Base-by-base conservation (phyloP, 306 rosid genomes). In the Gastrolobium villosum region DNA sequence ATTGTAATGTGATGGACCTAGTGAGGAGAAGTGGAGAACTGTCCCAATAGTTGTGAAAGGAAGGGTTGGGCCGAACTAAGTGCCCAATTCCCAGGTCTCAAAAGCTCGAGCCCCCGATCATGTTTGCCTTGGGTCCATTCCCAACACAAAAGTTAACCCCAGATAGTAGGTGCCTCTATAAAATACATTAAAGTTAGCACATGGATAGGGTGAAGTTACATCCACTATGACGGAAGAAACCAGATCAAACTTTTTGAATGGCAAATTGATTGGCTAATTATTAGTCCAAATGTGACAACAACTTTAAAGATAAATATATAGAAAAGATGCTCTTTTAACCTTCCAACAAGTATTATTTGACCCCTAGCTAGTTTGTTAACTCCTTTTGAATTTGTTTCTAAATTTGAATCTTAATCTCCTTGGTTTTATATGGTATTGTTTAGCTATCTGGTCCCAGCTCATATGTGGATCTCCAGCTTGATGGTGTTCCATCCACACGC, bases 271-370 rank as follows among this genome's bases (percentile, higher is more conserved):
- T 66, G 67, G 5, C 49, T 43, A 41, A 72, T 63, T 63, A 34
- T 65, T 54, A 64, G 84, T 80, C 79, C 61, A 80, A 72, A 80
- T 72, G 53, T 44, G 74, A 64, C 48, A 40, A 40, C 73, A 78
- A 36, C 57, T 68, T 78, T 34, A 26, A 49, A 64, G 48, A 56
- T 46, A 14, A 14, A 7, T 15, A 35, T 40, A 20, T 10, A 46
- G 70, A 37, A 15, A 60, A 39, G 4, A 10, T 69, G 35, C n/a
- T 43, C 46, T n/a, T 54, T 64, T 34, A 71, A 43, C 79, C 50
- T 73, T 73, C 69, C 53, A 54, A 54, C 13, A 55, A 14, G 10
- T 15, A 65, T 65, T 56, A 13, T 74, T 80, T 65, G 80, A 73
- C 70, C 75, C 68, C 30, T 32, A 63, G 2, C 30, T 32, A 63